Percentiles rank a stretch among this genome's conserved stretches.
These are phyloP conservation scores for Kodamaea sp. DNA, from an alignment of 1,139 yeast species.

Conservation along the genomic window DNA sequence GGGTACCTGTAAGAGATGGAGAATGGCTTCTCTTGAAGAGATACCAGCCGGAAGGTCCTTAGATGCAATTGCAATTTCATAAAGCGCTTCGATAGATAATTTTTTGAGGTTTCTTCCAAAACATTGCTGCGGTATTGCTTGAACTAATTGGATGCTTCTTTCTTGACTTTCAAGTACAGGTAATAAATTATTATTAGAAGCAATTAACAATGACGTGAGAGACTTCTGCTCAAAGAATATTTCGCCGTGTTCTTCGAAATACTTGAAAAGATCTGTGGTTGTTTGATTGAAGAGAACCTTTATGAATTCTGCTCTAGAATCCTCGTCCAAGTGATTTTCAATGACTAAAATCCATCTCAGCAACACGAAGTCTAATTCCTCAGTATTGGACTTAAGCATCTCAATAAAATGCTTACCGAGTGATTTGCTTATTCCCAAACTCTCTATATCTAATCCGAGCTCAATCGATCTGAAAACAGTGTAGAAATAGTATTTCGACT, in stretches of 20 bases:
- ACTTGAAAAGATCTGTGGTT: constrained; percentile 15
- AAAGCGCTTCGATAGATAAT: constrained; percentile 36
- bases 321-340: constrained; percentile 31
- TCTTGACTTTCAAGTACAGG: constrained; percentile 1
- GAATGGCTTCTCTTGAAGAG: constrained; percentile 21
- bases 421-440: constrained; percentile 12
- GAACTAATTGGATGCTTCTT: constrained; percentile 13
- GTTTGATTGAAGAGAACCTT: constrained; percentile 11
- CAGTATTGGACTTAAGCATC: constrained; percentile 12
- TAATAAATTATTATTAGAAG: constrained; percentile 12
- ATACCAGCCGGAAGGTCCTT: constrained; percentile 7
- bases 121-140: constrained; percentile 51
- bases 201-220: constrained; percentile 30
- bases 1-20: constrained; percentile 46
- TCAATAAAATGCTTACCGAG: no score
- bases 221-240: constrained; percentile 48
- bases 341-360: constrained; percentile 60
- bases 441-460: constrained; percentile 21
- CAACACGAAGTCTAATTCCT: constrained; percentile 30
- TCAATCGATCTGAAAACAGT: constrained; percentile 53
- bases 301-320: constrained; percentile 17
- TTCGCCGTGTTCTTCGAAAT: constrained; percentile 18
- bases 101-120: constrained; percentile 44
- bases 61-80: constrained; percentile 12
- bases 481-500: constrained; percentile 29